Percentiles rank a stretch among this genome's conserved stretches.
Evolutionary conservation across 176 grass and related monocot genomes (phyloP).

Genomic region (Paspalum vaginatum): DNA sequence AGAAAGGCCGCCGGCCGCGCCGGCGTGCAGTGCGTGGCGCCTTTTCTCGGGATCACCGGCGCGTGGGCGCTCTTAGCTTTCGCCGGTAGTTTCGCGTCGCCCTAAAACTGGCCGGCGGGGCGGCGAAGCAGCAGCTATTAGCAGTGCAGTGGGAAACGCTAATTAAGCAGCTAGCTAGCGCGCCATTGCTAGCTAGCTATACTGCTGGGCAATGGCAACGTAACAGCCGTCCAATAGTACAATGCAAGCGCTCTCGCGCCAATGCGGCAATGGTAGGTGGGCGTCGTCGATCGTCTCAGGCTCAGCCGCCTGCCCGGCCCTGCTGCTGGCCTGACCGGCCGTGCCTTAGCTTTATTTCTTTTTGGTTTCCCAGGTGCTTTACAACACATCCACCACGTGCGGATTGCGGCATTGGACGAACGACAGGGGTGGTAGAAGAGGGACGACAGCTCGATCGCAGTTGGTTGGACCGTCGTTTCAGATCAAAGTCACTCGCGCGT

Average conservation of each 20-base stretch:
- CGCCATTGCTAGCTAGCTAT: no score
- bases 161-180: no score
- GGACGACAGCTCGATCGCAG: not conserved
- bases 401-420: slow-evolving; percentile 6
- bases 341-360: not conserved
- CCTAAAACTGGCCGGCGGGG: not conserved
- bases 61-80: no score
- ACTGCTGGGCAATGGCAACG: no score
- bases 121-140: no score
- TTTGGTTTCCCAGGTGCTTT: slow-evolving; percentile 33
- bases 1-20: not conserved
- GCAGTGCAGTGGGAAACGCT: no score
- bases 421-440: not conserved
- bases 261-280: no score
- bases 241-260: no score
- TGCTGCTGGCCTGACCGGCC: not conserved
- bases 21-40: not conserved
- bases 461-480: slow-evolving; percentile 3
- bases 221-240: no score
- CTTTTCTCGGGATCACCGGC: slow-evolving; percentile 19
- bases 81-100: not conserved
- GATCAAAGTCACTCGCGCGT: not conserved
- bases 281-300: no score
- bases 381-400: slow-evolving; percentile 42
- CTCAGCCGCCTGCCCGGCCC: no score